Base-by-base conservation (phyloP, 768 basidiomycete genomes). In the Kwoniella europaea region DNA sequence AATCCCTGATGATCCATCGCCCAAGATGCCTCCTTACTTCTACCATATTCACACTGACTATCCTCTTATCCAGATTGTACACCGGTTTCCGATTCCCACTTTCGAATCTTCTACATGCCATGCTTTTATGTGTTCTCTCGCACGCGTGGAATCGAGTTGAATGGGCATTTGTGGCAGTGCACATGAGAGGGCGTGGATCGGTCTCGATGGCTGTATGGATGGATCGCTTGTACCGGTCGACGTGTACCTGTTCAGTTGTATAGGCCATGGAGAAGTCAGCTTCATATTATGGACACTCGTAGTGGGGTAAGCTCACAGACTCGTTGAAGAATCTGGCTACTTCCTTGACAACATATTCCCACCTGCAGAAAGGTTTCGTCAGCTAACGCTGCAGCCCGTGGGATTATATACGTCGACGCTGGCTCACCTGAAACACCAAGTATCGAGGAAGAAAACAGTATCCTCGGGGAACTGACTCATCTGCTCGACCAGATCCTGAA, bases 91-190 rank as follows among this genome's bases (percentile, higher is more conserved):
- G 18, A 86, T 5, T 88, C 87, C 61, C 85, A 42, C 65, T 58
- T 20, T 72, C 55, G 66, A 71, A 72, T 10, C 67, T 57, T n/a
- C 72, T 62, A 65, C 79, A 80, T 2, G 12, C 67, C 10, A 50
- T 44, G 67, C 94, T 96, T 10, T 91, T 88, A 75, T 89, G 85
- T 69, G 90, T 90, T 0, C 93, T 88, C 76, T 98, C 95, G 77
- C 96, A 98, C 0, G 95, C 94, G 78, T 99, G 96, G 78, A 98
- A 97, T 1, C 94, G 88, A 2, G 93, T 91, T 1, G 66, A 18
- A 6, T n/a, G 18, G n/a, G 73, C 67, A 53, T 82, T 74, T 5
- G 60, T 29, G 1, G 79, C 80, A 24, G 80, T 76, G 43, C 78
- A 72, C 1, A 53, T 44, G 4, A 67, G 57, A 2, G 79, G 69